Evolutionary conservation across 257 asterid species (phyloP).

Genomic region (Jasminum sambac): DNA sequence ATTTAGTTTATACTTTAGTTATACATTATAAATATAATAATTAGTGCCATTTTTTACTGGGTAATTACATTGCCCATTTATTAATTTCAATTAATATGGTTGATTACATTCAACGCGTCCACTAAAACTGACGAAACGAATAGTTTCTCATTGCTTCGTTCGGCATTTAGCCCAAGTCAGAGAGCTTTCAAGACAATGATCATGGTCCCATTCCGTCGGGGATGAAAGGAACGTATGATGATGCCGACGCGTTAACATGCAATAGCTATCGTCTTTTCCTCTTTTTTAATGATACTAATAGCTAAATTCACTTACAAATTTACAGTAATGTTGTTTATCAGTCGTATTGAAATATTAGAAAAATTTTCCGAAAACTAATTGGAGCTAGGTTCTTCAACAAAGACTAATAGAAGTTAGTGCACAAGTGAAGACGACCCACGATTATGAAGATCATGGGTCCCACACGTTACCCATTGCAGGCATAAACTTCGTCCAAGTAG

Average conservation of each 20-base stretch:
- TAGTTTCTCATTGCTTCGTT: conserved; percentile 3
- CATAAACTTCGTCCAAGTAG: conserved; percentile 67
- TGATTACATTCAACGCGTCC: too few species aligned
- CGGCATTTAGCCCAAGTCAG: conserved; percentile 88
- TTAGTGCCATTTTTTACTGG: too few species aligned
- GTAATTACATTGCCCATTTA: too few species aligned
- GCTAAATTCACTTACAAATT: background rate
- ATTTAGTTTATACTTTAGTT: too few species aligned
- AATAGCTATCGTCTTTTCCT: conserved; percentile 41
- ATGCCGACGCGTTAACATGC: conserved; percentile 39
- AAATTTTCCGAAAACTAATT: conserved; percentile 55
- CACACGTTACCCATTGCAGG: conserved; percentile 86
- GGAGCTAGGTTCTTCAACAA: conserved; percentile 73
- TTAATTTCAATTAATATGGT: too few species aligned
- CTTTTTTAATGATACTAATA: background rate
- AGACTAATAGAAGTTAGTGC: conserved; percentile 32
- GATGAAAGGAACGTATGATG: conserved; percentile 74
- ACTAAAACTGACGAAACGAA: background rate
- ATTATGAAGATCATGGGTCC: conserved; percentile 60
- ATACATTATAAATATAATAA: too few species aligned
- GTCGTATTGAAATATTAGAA: background rate
- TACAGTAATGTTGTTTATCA: background rate
- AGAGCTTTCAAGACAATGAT: conserved; percentile 66
- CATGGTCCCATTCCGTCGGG: conserved; percentile 68
- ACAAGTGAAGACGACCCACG: conserved; percentile 30